Evolutionary conservation across 257 asterid genomes (phyloP).

Genomic region (Phtheirospermum japonicum): DNA sequence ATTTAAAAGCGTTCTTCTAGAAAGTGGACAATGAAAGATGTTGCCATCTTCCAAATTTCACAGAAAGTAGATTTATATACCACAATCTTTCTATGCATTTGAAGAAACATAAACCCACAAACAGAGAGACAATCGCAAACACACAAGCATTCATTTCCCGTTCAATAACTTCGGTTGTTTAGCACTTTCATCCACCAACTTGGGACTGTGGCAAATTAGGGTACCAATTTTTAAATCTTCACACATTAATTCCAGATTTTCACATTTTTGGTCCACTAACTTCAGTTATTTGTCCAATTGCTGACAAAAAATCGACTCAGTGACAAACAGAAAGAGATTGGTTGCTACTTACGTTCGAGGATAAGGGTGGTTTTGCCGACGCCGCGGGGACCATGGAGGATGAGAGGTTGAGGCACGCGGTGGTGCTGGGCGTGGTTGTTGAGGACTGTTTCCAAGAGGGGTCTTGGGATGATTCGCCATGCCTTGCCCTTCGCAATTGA

Average conservation of each 20-base stretch:
- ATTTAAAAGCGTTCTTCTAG: slow-evolving; percentile 5
- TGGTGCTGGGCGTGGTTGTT: slow-evolving; percentile 91
- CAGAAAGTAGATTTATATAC: slow-evolving; percentile 10
- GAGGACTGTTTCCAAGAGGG: slow-evolving; percentile 78
- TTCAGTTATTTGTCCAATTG: neutral
- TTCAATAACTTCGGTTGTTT: too few relatives aligned
- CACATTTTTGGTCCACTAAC: too few relatives aligned
- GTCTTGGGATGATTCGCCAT: slow-evolving; percentile 89
- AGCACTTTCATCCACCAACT: too few relatives aligned
- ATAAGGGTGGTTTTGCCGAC: slow-evolving; percentile 96
- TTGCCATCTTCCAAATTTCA: slow-evolving; percentile 10
- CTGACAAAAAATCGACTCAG: neutral
- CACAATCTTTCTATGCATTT: neutral
- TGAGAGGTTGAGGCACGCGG: slow-evolving; percentile 90
- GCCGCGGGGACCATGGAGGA: slow-evolving; percentile 98
- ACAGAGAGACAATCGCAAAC: neutral
- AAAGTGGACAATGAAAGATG: slow-evolving; percentile 11
- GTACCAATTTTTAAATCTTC: too few relatives aligned
- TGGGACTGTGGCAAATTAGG: too few relatives aligned
- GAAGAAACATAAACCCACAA: neutral
- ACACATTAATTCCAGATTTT: too few relatives aligned
- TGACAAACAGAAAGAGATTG: neutral
- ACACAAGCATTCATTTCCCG: neutral
- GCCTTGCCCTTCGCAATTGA: slow-evolving; percentile 60
- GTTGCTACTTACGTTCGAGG: slow-evolving; percentile 60